These are phyloP conservation scores for Dissophora globulifera DNA, from an alignment of 192 early-diverging fungal genomes.

Conservation along the genomic window DNA sequence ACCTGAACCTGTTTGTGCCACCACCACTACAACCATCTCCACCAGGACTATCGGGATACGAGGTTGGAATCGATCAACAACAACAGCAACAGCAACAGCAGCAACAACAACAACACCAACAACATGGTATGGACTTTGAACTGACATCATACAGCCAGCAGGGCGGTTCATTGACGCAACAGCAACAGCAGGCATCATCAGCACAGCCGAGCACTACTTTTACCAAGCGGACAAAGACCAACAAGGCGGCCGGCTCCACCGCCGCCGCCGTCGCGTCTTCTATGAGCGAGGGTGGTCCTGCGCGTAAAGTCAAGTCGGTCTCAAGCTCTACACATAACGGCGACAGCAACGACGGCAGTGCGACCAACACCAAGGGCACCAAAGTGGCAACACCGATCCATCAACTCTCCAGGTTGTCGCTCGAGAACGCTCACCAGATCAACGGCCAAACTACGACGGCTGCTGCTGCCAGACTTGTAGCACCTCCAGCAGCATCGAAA, in stretches of 20 bases:
- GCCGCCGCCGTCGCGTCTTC: no score
- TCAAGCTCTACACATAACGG: background rate
- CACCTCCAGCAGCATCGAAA: background rate
- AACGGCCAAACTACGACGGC: no score
- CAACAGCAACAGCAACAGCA: slow-evolving; percentile 1
- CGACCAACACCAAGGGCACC: background rate
- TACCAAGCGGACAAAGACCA: slow-evolving; percentile 46
- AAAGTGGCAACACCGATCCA: slow-evolving; percentile 34
- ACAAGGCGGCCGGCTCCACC: slow-evolving; percentile 5
- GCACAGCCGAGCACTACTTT: slow-evolving; percentile 1
- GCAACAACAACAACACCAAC: slow-evolving; percentile 1
- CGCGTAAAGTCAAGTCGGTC: slow-evolving; percentile 12
- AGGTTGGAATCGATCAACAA: background rate
- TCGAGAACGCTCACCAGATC: slow-evolving; percentile 9
- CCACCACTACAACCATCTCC: no score
- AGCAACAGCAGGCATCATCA: slow-evolving; percentile 3
- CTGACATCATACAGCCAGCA: no score
- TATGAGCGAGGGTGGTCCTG: background rate
- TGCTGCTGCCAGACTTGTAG: no score
- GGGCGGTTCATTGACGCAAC: no score
- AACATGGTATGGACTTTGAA: slow-evolving; percentile 42
- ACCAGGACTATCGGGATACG: no score
- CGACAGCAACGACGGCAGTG: background rate
- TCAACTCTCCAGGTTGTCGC: slow-evolving; percentile 44
- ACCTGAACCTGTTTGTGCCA: slow-evolving; percentile 23